Percentiles rank a stretch among this genome's conserved stretches.
phyloP scores from a whole-genome alignment of 495 filamentous ascomycete genomes.

The Pseudotulostoma volvatum region DNA sequence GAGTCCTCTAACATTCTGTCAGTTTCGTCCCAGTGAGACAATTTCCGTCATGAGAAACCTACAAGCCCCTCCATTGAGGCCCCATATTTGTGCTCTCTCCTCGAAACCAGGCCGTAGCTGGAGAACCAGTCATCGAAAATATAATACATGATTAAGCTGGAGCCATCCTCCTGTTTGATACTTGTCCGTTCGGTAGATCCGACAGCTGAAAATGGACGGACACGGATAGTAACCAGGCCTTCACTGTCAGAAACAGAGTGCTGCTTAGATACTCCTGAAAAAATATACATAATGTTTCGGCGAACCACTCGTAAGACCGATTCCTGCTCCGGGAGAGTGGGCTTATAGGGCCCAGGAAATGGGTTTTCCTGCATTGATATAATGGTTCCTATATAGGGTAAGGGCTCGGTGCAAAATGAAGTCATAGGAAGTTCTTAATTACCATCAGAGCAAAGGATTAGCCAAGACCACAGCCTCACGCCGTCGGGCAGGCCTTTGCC shows the following conservation, averaged over 20 bases:
- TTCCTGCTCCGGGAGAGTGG: slow-evolving; percentile 16
- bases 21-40: slow-evolving; percentile 4
- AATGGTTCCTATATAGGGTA: slow-evolving; percentile 39
- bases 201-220: slow-evolving; percentile 23
- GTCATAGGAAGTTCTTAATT: slow-evolving; percentile 1
- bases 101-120: slow-evolving; percentile 45
- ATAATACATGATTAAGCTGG: slow-evolving; percentile 71
- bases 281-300: slow-evolving; percentile 53
- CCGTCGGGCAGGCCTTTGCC: slow-evolving; percentile 41
- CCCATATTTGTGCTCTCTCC: slow-evolving; percentile 44
- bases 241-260: slow-evolving; percentile 27
- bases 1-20: slow-evolving; percentile 17
- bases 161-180: slow-evolving; percentile 40
- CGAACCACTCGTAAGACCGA: slow-evolving; percentile 38
- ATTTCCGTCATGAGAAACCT: slow-evolving; percentile 6
- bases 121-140: slow-evolving; percentile 77
- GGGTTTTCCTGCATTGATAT: slow-evolving; percentile 64
- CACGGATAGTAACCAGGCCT: slow-evolving; percentile 33
- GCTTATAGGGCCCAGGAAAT: slow-evolving; percentile 24
- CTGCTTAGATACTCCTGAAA: slow-evolving; percentile 48
- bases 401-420: slow-evolving; percentile 1
- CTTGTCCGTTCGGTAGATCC: slow-evolving; percentile 17
- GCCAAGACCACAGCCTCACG: slow-evolving; percentile 58
- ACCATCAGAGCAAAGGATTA: slow-evolving; percentile 70
- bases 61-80: slow-evolving; percentile 40